These are phyloP conservation scores for Gossypium thurberi DNA, from an alignment of 345 rosid genomes.

Conservation along the genomic window DNA sequence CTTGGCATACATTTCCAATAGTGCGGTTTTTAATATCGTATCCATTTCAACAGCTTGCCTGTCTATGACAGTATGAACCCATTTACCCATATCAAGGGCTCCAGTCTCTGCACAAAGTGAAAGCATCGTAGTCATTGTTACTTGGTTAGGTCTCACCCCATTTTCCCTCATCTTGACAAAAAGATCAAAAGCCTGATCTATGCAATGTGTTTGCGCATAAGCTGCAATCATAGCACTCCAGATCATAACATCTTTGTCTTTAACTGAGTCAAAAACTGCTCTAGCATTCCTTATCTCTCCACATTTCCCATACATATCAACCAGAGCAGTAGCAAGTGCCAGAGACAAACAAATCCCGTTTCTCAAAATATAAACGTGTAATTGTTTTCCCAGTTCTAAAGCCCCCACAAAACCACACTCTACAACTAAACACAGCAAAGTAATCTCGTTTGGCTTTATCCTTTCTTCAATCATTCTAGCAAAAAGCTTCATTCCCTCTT, in stretches of 20 bases:
- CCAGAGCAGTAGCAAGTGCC: slow-evolving; percentile 30
- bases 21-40: slow-evolving; percentile 26
- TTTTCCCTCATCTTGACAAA: slow-evolving; percentile 27
- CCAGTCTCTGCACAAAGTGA: slow-evolving; percentile 32
- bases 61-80: slow-evolving; percentile 31
- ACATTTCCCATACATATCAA: slow-evolving; percentile 51
- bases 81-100: slow-evolving; percentile 34
- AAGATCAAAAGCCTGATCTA: slow-evolving; percentile 26
- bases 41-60: slow-evolving; percentile 31
- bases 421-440: slow-evolving; percentile 31
- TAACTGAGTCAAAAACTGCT: slow-evolving; percentile 27
- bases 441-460: slow-evolving; percentile 33
- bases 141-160: slow-evolving; percentile 26
- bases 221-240: slow-evolving; percentile 37
- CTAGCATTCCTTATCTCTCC: slow-evolving; percentile 27
- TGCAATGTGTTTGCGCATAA: slow-evolving; percentile 27
- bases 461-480: slow-evolving; percentile 30
- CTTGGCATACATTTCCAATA: slow-evolving; percentile 48
- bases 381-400: slow-evolving; percentile 28
- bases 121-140: slow-evolving; percentile 29
- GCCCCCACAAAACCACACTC: slow-evolving; percentile 35
- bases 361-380: slow-evolving; percentile 38
- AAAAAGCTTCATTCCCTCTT: slow-evolving; percentile 29
- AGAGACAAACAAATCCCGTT: slow-evolving; percentile 15
- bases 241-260: slow-evolving; percentile 27